These are phyloP conservation scores for Rubus idaeus DNA, from an alignment of 306 rosid genomes.

Conservation along the genomic window DNA sequence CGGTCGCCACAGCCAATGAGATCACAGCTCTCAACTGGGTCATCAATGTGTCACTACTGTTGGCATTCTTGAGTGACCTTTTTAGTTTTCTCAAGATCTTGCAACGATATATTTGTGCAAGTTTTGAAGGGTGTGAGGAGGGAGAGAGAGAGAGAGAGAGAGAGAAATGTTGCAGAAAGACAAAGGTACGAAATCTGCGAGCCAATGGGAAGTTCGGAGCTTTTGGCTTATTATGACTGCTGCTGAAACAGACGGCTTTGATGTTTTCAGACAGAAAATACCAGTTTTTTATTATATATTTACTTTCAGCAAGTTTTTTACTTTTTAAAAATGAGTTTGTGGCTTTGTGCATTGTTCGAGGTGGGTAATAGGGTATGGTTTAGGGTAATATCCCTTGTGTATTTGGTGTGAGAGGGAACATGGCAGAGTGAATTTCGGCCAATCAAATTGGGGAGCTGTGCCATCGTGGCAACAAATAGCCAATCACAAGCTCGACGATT, in stretches of 20 bases:
- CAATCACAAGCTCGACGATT: conserved; percentile 85
- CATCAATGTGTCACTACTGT: conserved; percentile 40
- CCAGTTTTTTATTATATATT: conserved; percentile 18
- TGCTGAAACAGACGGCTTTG: conserved; percentile 65
- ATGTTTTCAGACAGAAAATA: conserved; percentile 48
- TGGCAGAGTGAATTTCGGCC: conserved; percentile 28
- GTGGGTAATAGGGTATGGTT: conserved; percentile 36
- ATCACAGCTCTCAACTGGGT: conserved; percentile 20
- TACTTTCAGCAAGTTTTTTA: conserved; percentile 11
- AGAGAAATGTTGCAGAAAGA: conserved; percentile 24
- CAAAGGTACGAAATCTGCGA: conserved; percentile 46
- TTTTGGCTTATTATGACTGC: conserved; percentile 51
- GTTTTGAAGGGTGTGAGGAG: conserved; percentile 15
- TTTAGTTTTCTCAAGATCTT: conserved; percentile 53
- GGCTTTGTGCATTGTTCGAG: conserved; percentile 30
- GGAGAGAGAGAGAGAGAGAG: conserved; percentile 12
- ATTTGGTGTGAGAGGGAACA: conserved; percentile 27
- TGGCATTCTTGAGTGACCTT: conserved; percentile 33
- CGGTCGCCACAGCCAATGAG: not conserved
- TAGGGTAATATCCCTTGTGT: conserved; percentile 44
- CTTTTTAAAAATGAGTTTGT: no score
- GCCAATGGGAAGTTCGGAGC: conserved; percentile 66
- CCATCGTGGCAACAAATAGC: conserved; percentile 61
- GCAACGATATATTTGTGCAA: conserved; percentile 52
- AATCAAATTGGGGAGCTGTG: conserved; percentile 56